Percentiles rank a stretch among this genome's conserved stretches.
These are phyloP conservation scores for Raphanus sativus DNA, from an alignment of 345 rosid species.

Conservation along the genomic window DNA sequence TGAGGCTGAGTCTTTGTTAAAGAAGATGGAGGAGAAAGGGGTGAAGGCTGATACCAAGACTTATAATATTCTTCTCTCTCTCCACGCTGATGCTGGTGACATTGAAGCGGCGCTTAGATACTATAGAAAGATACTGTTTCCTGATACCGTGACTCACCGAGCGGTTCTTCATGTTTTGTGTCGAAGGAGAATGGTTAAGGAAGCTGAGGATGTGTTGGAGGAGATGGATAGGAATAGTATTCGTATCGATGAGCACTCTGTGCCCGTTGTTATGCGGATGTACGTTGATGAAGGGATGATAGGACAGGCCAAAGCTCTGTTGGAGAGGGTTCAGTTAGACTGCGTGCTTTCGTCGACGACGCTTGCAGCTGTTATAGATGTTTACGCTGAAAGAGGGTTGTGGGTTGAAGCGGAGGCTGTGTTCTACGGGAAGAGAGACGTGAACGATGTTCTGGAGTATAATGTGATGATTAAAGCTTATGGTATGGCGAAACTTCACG, in stretches of 20 bases:
- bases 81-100: constrained; percentile 70
- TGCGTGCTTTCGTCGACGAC: constrained; percentile 54
- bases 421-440: constrained; percentile 54
- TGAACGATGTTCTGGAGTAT: constrained; percentile 63
- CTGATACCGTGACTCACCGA: constrained; percentile 69
- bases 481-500: constrained; percentile 79
- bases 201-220: constrained; percentile 58
- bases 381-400: constrained; percentile 73
- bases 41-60: constrained; percentile 77
- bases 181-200: constrained; percentile 64
- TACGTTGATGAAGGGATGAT: constrained; percentile 56
- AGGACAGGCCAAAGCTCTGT: constrained; percentile 50
- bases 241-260: constrained; percentile 67
- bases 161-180: constrained; percentile 73
- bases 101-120: constrained; percentile 62
- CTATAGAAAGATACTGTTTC: constrained; percentile 70
- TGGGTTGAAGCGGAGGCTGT: constrained; percentile 82
- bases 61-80: constrained; percentile 68
- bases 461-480: constrained; percentile 91
- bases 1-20: constrained; percentile 78
- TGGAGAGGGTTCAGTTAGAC: constrained; percentile 49
- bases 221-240: constrained; percentile 58
- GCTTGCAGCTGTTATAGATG: constrained; percentile 70
- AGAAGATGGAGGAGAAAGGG: constrained; percentile 71
- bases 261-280: constrained; percentile 73